Evolutionary conservation across 2,329 filamentous ascomycete species (phyloP).

Genomic region (Colletotrichum brevisporum): DNA sequence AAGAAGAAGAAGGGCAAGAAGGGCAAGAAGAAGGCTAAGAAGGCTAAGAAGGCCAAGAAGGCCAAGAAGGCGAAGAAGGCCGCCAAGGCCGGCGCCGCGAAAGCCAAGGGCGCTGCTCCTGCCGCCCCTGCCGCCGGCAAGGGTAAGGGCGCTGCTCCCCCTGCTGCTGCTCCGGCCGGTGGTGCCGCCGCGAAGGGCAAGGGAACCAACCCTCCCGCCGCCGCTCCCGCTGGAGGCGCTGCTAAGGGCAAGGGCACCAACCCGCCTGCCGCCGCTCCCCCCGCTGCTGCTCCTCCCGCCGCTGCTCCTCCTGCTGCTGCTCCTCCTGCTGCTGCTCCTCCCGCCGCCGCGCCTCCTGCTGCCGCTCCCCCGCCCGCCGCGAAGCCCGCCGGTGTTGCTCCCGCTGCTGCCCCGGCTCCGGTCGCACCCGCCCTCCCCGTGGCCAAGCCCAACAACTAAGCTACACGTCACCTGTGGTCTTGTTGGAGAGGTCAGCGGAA

Average conservation of each 20-base stretch:
- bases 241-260: conserved; percentile 27
- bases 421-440: conserved; percentile 29
- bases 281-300: conserved; percentile 9
- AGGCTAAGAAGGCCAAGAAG: conserved; percentile 32
- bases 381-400: conserved; percentile 11
- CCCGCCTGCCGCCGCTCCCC: conserved; percentile 21
- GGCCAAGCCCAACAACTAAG: conserved; percentile 29
- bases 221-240: conserved; percentile 23
- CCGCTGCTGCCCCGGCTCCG: conserved; percentile 31
- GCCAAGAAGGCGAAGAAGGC: conserved; percentile 28
- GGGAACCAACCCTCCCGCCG: conserved; percentile 13
- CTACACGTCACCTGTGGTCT: background rate
- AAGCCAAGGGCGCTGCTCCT: conserved; percentile 29
- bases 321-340: conserved; percentile 4
- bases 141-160: conserved; percentile 25
- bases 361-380: background rate
- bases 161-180: conserved; percentile 1
- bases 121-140: conserved; percentile 17
- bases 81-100: conserved; percentile 19
- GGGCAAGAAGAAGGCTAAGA: conserved; percentile 29
- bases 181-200: conserved; percentile 12
- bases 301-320: conserved; percentile 1
- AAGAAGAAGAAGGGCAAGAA: conserved; percentile 31
- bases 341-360: conserved; percentile 13
- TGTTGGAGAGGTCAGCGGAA: conserved; percentile 6